Evolutionary conservation across 2,329 filamentous ascomycete species (phyloP), one percentile per base, ranked within the genome.

Genomic region (Periconia sp.): DNA sequence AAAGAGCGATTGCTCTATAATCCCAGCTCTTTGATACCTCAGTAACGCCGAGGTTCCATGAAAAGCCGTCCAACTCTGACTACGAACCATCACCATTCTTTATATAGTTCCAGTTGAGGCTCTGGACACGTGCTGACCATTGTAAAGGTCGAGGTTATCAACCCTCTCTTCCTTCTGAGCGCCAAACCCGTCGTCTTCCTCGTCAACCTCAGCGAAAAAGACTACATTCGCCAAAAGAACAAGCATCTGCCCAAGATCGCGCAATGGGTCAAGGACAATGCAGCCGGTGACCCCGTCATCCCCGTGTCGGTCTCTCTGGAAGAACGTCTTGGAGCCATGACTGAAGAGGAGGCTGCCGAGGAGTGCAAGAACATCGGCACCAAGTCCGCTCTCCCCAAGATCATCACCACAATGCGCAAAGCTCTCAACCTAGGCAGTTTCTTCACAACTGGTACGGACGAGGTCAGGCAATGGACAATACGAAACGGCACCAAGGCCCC

Each of bases 21-120:
- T 89, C 94, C 94, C 94, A 99, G 94, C 94, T 99, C 94, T 88
- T 96, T 87, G 92, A 97, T 86, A 82, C 83, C 87, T 88, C 85
- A 81, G 76, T 71, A 76, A 81, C 78, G 89, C 84, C 79, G 87
- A 89, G 87, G 80, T 79, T 80, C 83, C 84, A 70, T 96, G 92
- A 95, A 91, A 96, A 87, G 80, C 88, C 79, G 77, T 83, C 81
- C 80, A 75, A 76, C 71, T 84, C 88, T 90, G 88, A 89, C 74
- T 47, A 5, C 15, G 16, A 33, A 55, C 40, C 10, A 16, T 18
- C 13, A 28, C 41, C 50, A 18, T 41, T 36, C 28, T 36, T 38
- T 23, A 21, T 35, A 25, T 39, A 39, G 17, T 25, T 15, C n/a
- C 4, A 15, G 25, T 24, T 45, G 34, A 34, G 39, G n/a, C 31